Conservation (phyloP, 1,284 basidiomycete genomes). For the Ustilago loliicola region DNA sequence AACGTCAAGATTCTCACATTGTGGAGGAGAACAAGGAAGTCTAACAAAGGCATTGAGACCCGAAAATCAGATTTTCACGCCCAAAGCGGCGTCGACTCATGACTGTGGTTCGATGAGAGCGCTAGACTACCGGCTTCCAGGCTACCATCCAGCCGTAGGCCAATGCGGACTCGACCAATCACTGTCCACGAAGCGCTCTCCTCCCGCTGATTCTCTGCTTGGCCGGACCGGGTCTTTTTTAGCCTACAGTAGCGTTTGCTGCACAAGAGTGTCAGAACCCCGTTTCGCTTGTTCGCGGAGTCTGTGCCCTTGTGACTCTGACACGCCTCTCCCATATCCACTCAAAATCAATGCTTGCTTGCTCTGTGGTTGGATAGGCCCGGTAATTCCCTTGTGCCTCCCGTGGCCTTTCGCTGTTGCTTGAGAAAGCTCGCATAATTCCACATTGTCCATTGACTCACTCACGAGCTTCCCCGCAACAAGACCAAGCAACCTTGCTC, state of each 20-base stretch:
- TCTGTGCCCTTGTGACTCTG: slow-evolving; percentile 40
- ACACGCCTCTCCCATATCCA: slow-evolving; percentile 15
- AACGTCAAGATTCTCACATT: neutral
- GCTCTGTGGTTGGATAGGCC: neutral
- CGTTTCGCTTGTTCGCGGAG: slow-evolving; percentile 4
- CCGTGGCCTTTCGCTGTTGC: no score
- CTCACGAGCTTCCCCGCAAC: slow-evolving; percentile 34
- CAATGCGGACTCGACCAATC: neutral
- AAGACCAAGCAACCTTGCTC: neutral
- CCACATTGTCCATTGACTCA: slow-evolving; percentile 11
- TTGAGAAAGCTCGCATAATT: slow-evolving; percentile 25
- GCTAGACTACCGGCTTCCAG: slow-evolving; percentile 19
- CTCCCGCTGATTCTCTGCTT: neutral
- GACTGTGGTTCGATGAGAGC: neutral
- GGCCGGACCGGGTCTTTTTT: slow-evolving; percentile 11
- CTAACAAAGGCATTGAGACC: neutral
- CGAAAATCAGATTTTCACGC: neutral
- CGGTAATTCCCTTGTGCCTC: slow-evolving; percentile 17
- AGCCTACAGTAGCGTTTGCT: no score
- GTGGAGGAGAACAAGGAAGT: neutral
- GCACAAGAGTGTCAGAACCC: slow-evolving; percentile 3
- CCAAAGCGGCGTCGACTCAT: neutral
- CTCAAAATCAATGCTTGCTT: no score
- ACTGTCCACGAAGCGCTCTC: neutral
- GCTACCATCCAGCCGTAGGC: slow-evolving; percentile 12